Evolutionary conservation across 179 eudicot genomes (phyloP).

Genomic region (Drosera spatulata): DNA sequence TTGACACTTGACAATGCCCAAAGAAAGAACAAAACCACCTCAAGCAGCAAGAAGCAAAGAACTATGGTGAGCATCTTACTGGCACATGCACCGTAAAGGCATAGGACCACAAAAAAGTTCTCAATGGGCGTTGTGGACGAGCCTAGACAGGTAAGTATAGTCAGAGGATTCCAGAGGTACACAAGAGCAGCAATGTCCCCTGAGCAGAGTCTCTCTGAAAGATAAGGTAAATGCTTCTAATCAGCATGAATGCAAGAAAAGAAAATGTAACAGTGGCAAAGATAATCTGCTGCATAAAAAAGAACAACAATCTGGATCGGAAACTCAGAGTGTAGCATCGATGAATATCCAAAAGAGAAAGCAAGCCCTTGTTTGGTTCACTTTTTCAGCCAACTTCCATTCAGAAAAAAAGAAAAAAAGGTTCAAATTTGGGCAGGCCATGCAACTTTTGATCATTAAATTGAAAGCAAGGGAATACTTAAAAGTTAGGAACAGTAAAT

Average conservation of each 20-base stretch:
- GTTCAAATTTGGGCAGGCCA: no score
- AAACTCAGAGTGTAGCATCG: neutral
- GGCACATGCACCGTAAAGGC: conserved; percentile 83
- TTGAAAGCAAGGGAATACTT: no score
- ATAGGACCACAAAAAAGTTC: conserved; percentile 57
- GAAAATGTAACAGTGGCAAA: conserved; percentile 1
- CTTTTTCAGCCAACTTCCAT: no score
- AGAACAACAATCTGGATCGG: neutral
- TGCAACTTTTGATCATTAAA: no score
- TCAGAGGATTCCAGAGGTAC: conserved; percentile 92
- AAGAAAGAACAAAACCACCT: neutral
- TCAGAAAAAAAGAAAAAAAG: no score
- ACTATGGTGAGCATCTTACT: conserved; percentile 36
- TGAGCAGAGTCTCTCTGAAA: conserved; percentile 45
- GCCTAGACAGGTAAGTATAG: conserved; percentile 77
- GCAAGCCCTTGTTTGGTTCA: no score
- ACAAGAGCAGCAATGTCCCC: conserved; percentile 92
- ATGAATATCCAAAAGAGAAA: no score
- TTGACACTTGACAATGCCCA: neutral
- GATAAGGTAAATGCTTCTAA: conserved; percentile 8
- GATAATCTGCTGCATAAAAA: neutral
- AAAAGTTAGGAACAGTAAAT: no score
- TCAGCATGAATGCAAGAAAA: conserved; percentile 10
- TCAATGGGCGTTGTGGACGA: conserved; percentile 81
- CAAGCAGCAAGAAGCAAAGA: conserved; percentile 2